phyloP scores from a whole-genome alignment of 306 rosid species.

The Prunus mume region DNA sequence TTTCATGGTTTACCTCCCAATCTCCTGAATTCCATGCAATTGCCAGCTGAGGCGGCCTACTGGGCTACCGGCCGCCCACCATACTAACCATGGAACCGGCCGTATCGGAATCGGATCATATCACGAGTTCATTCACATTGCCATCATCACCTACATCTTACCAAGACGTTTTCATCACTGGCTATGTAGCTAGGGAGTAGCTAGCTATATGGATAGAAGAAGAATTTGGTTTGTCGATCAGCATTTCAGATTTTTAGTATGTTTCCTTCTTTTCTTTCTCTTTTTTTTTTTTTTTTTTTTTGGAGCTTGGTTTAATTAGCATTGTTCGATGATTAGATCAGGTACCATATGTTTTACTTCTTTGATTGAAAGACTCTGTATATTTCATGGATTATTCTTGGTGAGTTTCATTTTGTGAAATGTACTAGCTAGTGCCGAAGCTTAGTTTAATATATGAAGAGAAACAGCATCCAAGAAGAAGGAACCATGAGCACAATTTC shows the following conservation, averaged over 20 bases:
- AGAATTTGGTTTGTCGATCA: conserved; percentile 23
- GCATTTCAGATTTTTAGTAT: conserved; percentile 20
- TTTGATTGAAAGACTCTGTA: conserved; percentile 42
- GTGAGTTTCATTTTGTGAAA: conserved; percentile 27
- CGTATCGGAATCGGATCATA: neutral
- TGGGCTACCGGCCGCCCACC: conserved; percentile 84
- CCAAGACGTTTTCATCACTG: neutral
- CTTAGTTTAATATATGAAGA: neutral
- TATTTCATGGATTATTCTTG: conserved; percentile 37
- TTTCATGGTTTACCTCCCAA: conserved; percentile 78
- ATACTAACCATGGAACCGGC: conserved; percentile 30
- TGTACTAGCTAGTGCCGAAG: neutral
- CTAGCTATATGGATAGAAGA: conserved; percentile 2
- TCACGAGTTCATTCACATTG: neutral
- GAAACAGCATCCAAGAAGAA: neutral
- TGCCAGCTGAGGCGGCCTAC: conserved; percentile 68
- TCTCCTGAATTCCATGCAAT: conserved; percentile 77
- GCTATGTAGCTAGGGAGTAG: conserved; percentile 17
- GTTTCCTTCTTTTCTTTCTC: conserved; percentile 10
- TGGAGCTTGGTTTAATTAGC: conserved; percentile 11
- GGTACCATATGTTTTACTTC: conserved; percentile 17
- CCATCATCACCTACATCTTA: conserved; percentile 10
- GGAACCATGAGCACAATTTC: no score
- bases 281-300: neutral
- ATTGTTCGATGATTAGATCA: neutral